Percentiles rank a stretch among this genome's conserved stretches.
phyloP scores from a whole-genome alignment of 2,329 filamentous ascomycete species.

The Microsporum canis region DNA sequence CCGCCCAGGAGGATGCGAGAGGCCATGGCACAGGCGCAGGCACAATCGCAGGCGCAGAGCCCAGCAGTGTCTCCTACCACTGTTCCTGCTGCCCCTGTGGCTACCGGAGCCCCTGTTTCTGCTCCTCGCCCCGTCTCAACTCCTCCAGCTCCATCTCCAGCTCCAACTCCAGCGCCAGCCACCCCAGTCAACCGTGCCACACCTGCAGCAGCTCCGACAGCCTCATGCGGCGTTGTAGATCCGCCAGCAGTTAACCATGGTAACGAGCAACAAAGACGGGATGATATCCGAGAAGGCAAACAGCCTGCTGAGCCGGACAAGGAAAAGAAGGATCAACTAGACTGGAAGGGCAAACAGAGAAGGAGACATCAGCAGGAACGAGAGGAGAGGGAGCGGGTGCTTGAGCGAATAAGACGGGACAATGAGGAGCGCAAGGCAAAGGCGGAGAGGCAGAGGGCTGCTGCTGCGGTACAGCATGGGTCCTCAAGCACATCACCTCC shows the following conservation, averaged over 20 bases:
- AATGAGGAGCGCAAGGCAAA: slow-evolving; percentile 54
- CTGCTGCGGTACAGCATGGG: slow-evolving; percentile 6
- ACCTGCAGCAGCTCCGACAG: slow-evolving; percentile 4
- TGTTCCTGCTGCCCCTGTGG: neutral
- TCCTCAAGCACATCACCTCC: neutral
- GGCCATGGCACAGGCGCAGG: neutral
- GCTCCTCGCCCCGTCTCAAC: neutral
- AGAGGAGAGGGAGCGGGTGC: slow-evolving; percentile 58
- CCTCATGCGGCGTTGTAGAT: slow-evolving; percentile 1
- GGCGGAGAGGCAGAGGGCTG: slow-evolving; percentile 33
- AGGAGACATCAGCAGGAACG: slow-evolving; percentile 53
- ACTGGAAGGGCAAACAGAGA: slow-evolving; percentile 45
- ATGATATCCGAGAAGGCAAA: neutral
- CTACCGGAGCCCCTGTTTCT: neutral
- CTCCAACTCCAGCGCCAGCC: neutral
- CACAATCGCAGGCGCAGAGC: neutral
- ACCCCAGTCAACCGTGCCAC: neutral
- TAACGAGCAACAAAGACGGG: neutral
- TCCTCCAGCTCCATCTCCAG: neutral
- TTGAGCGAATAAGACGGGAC: slow-evolving; percentile 66
- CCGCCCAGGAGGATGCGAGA: slow-evolving; percentile 5
- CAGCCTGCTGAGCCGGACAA: neutral
- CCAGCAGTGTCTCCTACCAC: neutral
- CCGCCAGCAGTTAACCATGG: neutral
- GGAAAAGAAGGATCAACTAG: slow-evolving; percentile 37